A percentile compares a stretch with the other conserved stretches of the same genome.
These are phyloP conservation scores for Cercospora sojina DNA, from an alignment of 2,329 filamentous ascomycete genomes.

Conservation along the genomic window DNA sequence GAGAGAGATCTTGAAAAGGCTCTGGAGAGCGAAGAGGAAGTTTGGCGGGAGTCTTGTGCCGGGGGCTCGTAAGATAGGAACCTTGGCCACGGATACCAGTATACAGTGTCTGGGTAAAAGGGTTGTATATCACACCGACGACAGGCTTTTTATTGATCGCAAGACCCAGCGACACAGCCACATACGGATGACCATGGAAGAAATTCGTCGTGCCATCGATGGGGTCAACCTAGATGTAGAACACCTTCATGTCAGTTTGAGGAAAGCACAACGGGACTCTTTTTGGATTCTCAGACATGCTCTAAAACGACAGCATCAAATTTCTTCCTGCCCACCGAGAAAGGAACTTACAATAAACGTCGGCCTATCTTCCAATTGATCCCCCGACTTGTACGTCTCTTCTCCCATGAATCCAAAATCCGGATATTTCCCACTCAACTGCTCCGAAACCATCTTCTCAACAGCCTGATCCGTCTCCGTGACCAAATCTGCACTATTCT, in stretches of 20 bases:
- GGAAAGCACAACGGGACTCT: too few species aligned
- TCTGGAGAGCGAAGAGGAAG: conserved; percentile 52
- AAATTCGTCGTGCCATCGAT: conserved; percentile 84
- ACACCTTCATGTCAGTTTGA: background rate
- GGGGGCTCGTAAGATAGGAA: conserved; percentile 50
- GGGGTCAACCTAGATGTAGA: conserved; percentile 57
- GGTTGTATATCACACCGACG: conserved; percentile 78
- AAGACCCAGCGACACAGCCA: conserved; percentile 75
- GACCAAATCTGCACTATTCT: conserved; percentile 60
- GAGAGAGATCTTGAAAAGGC: conserved; percentile 60
- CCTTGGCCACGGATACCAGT: conserved; percentile 68
- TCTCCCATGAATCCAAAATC: conserved; percentile 67
- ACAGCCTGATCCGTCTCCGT: conserved; percentile 64
- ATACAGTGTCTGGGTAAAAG: conserved; percentile 68
- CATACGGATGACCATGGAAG: conserved; percentile 71
- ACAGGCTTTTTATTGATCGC: conserved; percentile 60
- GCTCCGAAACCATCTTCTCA: conserved; percentile 56
- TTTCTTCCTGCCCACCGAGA: too few species aligned
- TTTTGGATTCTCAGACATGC: too few species aligned
- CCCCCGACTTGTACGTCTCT: conserved; percentile 70
- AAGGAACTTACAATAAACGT: conserved; percentile 65
- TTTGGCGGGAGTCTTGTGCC: conserved; percentile 32
- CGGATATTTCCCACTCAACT: conserved; percentile 54
- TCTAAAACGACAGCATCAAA: too few species aligned
- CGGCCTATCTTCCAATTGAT: conserved; percentile 61